A percentile compares a stretch with the other conserved stretches of the same genome.
phyloP scores from a whole-genome alignment of 768 basidiomycete genomes.

The Atractiella rhizophila region DNA sequence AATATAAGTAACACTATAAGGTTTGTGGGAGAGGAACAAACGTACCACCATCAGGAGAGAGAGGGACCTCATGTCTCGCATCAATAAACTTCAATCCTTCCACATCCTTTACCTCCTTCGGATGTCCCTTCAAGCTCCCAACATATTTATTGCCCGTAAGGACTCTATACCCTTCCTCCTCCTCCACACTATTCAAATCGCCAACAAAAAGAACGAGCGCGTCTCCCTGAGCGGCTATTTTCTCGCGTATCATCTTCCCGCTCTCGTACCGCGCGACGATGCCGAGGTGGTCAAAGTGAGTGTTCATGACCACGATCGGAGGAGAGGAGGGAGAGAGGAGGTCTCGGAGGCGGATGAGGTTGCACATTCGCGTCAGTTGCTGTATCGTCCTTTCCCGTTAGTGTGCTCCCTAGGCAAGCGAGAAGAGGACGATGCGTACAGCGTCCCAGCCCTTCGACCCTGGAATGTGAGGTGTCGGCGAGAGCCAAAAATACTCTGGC shows the following conservation, averaged over 20 bases:
- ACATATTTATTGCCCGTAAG: conserved; percentile 10
- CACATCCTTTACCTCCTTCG: not conserved
- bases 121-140: no score
- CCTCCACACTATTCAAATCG: conserved; percentile 20
- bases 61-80: conserved; percentile 5
- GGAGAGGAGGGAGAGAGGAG: no score
- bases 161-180: conserved; percentile 19
- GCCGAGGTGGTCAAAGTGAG: conserved; percentile 21
- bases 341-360: conserved; percentile 13
- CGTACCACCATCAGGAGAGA: no score
- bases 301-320: conserved; percentile 17
- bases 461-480: conserved; percentile 16
- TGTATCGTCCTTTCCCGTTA: no score
- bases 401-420: no score
- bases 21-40: no score
- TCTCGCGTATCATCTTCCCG: conserved; percentile 15
- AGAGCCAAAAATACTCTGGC: conserved; percentile 20
- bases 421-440: no score
- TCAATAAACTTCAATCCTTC: not conserved
- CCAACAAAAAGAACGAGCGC: conserved; percentile 18
- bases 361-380: conserved; percentile 20
- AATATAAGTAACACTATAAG: not conserved
- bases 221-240: conserved; percentile 2
- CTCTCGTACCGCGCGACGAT: conserved; percentile 15
- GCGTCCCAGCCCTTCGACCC: conserved; percentile 22